These are phyloP conservation scores for Alternaria postmessia DNA, from an alignment of 2,329 filamentous ascomycete genomes.

Conservation along the genomic window DNA sequence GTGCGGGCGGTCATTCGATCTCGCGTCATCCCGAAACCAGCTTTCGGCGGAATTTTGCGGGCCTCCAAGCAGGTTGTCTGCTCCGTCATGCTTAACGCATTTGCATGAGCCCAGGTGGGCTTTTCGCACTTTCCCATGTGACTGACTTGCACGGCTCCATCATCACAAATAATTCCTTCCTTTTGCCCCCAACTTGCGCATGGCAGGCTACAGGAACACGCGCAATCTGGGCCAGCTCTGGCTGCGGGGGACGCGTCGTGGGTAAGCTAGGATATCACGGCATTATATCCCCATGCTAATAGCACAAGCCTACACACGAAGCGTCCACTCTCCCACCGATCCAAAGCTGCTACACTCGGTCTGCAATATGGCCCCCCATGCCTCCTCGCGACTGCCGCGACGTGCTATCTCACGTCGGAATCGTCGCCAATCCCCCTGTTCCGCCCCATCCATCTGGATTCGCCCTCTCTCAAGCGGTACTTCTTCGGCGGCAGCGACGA, in stretches of 20 bases:
- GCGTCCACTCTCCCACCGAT: slow-evolving; percentile 19
- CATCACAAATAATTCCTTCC: slow-evolving; percentile 3
- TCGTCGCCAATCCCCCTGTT: slow-evolving; percentile 24
- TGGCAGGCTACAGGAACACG: slow-evolving; percentile 38
- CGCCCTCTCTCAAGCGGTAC: slow-evolving; percentile 35
- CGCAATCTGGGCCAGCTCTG: slow-evolving; percentile 37
- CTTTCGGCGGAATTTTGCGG: slow-evolving; percentile 24
- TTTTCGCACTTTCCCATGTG: slow-evolving; percentile 12
- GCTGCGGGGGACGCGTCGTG: slow-evolving; percentile 41
- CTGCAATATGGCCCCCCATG: slow-evolving; percentile 43
- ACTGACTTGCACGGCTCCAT: neutral
- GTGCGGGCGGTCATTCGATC: slow-evolving; percentile 22
- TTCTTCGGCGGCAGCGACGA: slow-evolving; percentile 14
- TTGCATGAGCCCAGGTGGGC: slow-evolving; percentile 31
- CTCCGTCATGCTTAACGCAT: slow-evolving; percentile 42
- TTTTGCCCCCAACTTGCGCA: slow-evolving; percentile 15
- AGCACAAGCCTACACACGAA: slow-evolving; percentile 34
- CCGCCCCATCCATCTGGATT: slow-evolving; percentile 40
- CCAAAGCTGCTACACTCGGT: slow-evolving; percentile 22
- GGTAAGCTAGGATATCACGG: slow-evolving; percentile 24
- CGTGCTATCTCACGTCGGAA: slow-evolving; percentile 29
- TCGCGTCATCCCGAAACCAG: slow-evolving; percentile 27
- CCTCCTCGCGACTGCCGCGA: slow-evolving; percentile 36
- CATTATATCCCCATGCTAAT: slow-evolving; percentile 15
- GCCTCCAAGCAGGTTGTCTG: slow-evolving; percentile 16